Evolutionary conservation across 2,329 filamentous ascomycete genomes (phyloP), one percentile per base, ranked within the genome.

Genomic region (Fusarium tjaetaba): DNA sequence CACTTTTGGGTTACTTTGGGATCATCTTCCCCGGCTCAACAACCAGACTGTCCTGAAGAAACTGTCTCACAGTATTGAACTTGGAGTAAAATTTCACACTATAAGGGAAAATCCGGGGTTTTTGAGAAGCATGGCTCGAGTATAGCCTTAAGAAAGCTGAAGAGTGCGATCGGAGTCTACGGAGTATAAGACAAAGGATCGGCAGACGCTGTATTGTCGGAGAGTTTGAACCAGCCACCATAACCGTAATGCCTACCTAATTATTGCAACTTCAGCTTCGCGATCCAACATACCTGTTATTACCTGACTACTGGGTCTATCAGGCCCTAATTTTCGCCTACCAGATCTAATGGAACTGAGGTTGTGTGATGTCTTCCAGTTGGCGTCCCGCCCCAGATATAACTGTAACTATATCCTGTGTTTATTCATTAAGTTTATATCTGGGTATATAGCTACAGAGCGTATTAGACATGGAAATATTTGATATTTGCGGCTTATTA

Each of bases 221-320:
- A 51, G 51, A 65, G 57, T 65, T 70, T 48, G 52, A 32, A 43
- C 46, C 52, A 70, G 67, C 42, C 45, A 70, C 43, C 38, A 39
- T 39, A 39, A 11, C 20, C 41, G 34, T 34, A 46, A 46, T 51
- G n/a, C n/a, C 16, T 46, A 28, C 18, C 43, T 18, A 34, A 51
- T 51, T 24, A 34, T 34, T 24, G 16, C n/a, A 28, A 46, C 34
- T 43, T 30, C 52, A 70, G 46, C 52, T 63, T 70, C 67, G 39
- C 24, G 22, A 28, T 55, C 38, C 32, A 16, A 65, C 59, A 42
- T 53, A 24, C 58, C 59, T 65, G 51, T 53, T 34, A 18, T 18
- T 18, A 56, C 26, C 51, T 34, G 24, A 58, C 45, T 42, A 41
- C 24, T 45, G 36, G 36, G 22, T 28, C 36, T 39, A 32, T 39